These are phyloP conservation scores for Aspergillus fumigatus DNA, from an alignment of 2,329 filamentous ascomycete genomes.

Conservation along the genomic window DNA sequence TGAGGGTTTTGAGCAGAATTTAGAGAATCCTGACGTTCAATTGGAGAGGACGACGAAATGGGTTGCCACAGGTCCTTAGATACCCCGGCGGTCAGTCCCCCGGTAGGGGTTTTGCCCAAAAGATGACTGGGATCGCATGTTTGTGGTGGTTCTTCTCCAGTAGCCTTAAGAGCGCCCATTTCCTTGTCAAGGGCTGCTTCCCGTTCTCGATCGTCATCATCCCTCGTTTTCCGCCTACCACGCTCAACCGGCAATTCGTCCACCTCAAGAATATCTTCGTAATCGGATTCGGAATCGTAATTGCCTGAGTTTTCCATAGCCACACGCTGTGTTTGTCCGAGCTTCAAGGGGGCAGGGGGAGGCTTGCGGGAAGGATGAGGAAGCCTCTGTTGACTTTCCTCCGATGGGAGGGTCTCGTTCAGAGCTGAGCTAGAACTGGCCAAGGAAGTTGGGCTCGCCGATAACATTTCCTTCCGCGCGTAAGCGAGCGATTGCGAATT, in stretches of 20 bases:
- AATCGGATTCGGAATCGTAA: conserved; percentile 75
- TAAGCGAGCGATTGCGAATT: conserved; percentile 9
- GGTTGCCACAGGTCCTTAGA: conserved; percentile 51
- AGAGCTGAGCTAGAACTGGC: conserved; percentile 18
- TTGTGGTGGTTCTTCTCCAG: conserved; percentile 23
- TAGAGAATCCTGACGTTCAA: conserved; percentile 23
- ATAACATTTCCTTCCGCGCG: conserved; percentile 12
- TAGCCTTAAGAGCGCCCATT: conserved; percentile 53
- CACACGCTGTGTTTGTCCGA: conserved; percentile 48
- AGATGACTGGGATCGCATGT: neutral
- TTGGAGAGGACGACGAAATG: conserved; percentile 27
- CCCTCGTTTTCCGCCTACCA: conserved; percentile 76
- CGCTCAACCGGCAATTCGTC: conserved; percentile 60
- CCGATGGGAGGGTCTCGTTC: conserved; percentile 12
- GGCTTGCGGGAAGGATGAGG: conserved; percentile 68
- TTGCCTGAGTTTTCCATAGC: conserved; percentile 42
- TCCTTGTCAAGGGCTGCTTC: conserved; percentile 66
- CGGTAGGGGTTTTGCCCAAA: conserved; percentile 8
- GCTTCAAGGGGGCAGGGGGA: conserved; percentile 77
- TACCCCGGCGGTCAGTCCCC: conserved; percentile 18
- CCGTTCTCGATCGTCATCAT: conserved; percentile 78
- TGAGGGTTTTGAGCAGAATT: conserved; percentile 30
- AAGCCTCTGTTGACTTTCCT: conserved; percentile 23
- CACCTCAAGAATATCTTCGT: conserved; percentile 71
- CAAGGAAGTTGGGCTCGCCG: conserved; percentile 16